Evolutionary conservation across 306 rosid genomes (phyloP), one percentile per base, ranked within the genome.

Genomic region (Quercus rubra): DNA sequence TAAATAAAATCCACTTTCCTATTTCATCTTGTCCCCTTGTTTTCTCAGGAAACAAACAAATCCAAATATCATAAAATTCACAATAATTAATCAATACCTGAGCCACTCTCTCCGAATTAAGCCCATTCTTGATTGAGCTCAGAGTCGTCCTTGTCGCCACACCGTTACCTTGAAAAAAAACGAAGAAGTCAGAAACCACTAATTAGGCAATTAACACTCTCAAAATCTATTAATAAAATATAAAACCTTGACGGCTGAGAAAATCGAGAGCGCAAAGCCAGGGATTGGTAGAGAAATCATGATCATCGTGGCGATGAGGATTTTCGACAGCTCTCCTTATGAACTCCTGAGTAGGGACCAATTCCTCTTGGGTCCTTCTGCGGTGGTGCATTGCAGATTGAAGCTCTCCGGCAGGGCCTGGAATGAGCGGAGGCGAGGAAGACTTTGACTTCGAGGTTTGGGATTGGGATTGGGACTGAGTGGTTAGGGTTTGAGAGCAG

Each of bases 321-420:
- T 77, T 58, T 52, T 87, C 90, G 20, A 84, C 27, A 5, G 83
- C 88, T 35, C 90, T 84, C 78, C 89, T 81, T 6, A 94, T 78
- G 51, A 78, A 88, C 83, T 94, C 93, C 75, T 94, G 97, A 43
- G 97, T 94, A 62, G 94, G 88, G 18, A 91, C 87, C 41, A 76
- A 79, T 15, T 82, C 77, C 38, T 49, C 17, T 49, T 49, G 54
- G 56, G 1, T 25, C 18, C 73, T 73, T 81, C 84, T 79, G 41
- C 88, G 97, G 68, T 80, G 87, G 68, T 80, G 87, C 88, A 90
- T 88, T 63, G 93, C 97, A 5, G 90, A 81, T 75, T 92, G 99
- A 41, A 91, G 80, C 0, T 85, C 84, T 51, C 97, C 93, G 73
- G 98, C 98, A 5, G 97, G 99, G 3, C 97, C 97, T 0, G 97